A percentile compares a stretch with the other conserved stretches of the same genome.
These are phyloP conservation scores for Trifolium pratense DNA, from an alignment of 306 rosid genomes.

Conservation along the genomic window DNA sequence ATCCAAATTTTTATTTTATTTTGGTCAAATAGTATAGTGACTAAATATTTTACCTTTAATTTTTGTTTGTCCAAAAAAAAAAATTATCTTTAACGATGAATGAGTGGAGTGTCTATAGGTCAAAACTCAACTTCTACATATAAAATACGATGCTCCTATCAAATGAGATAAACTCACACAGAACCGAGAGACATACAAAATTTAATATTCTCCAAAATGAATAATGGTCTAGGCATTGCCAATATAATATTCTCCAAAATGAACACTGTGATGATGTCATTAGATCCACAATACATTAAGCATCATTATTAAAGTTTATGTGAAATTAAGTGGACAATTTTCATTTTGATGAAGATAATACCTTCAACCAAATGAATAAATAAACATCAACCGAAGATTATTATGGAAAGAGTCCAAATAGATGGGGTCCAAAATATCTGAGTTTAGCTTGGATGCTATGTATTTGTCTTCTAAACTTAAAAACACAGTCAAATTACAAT, in stretches of 20 bases:
- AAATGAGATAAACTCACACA: no score
- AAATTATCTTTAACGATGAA: no score
- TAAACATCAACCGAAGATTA: not conserved
- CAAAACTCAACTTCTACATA: no score
- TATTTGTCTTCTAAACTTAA: slow-evolving; percentile 41
- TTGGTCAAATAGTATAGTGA: not conserved
- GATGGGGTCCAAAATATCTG: slow-evolving; percentile 56
- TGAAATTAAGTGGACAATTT: slow-evolving; percentile 17
- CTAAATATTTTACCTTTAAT: no score
- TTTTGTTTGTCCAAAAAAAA: no score
- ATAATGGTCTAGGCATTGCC: not conserved
- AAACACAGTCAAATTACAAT: slow-evolving; percentile 44
- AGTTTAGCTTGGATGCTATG: slow-evolving; percentile 44
- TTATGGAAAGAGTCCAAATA: slow-evolving; percentile 39
- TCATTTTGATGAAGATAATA: slow-evolving; percentile 15
- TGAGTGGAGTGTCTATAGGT: no score
- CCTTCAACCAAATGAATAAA: slow-evolving; percentile 1
- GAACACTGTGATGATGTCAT: slow-evolving; percentile 39
- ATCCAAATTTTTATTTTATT: no score
- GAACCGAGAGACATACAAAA: no score
- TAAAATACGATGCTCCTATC: no score
- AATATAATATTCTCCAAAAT: slow-evolving; percentile 11
- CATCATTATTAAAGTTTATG: slow-evolving; percentile 31
- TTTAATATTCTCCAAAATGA: not conserved
- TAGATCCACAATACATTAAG: slow-evolving; percentile 38